Percentiles rank a stretch among this genome's conserved stretches.
phyloP scores from a whole-genome alignment of 371 early-diverging fungal species.

The Mortierella sp. region DNA sequence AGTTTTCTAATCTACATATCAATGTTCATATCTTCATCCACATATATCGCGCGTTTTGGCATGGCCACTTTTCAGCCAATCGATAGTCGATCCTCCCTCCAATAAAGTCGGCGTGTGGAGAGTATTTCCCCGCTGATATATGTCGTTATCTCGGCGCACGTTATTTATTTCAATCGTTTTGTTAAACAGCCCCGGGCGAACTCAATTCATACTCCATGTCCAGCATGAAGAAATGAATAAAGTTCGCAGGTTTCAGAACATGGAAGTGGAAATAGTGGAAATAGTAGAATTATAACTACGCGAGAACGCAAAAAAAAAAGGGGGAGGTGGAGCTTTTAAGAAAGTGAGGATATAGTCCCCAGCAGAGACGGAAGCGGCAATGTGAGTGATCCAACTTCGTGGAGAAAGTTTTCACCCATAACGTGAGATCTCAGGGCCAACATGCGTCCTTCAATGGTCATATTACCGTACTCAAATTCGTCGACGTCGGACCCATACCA shows the following conservation, averaged over 20 bases:
- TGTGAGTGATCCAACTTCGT: background rate
- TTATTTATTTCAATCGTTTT: background rate
- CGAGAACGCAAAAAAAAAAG: background rate
- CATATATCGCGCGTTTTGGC: background rate
- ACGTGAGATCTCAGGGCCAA: background rate
- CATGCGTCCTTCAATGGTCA: background rate
- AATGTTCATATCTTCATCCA: constrained; percentile 8
- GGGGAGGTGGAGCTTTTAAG: background rate
- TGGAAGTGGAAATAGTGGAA: no score
- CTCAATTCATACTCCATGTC: no score
- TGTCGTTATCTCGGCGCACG: background rate
- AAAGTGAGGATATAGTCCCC: constrained; percentile 2
- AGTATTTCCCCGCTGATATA: background rate
- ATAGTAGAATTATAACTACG: background rate
- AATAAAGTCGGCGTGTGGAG: background rate
- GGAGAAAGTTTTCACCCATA: constrained; percentile 3
- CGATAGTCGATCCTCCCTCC: background rate
- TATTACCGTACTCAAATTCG: background rate
- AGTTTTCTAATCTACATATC: constrained; percentile 3
- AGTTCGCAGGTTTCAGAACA: no score
- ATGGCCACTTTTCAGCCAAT: background rate
- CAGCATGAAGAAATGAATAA: no score
- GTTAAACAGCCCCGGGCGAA: no score
- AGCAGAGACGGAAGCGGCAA: constrained; percentile 8
- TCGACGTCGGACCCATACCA: background rate